Evolutionary conservation across 73 alveolate species (phyloP), one percentile per base, ranked within the genome.

Genomic region (Paramecium pentaurelia): DNA sequence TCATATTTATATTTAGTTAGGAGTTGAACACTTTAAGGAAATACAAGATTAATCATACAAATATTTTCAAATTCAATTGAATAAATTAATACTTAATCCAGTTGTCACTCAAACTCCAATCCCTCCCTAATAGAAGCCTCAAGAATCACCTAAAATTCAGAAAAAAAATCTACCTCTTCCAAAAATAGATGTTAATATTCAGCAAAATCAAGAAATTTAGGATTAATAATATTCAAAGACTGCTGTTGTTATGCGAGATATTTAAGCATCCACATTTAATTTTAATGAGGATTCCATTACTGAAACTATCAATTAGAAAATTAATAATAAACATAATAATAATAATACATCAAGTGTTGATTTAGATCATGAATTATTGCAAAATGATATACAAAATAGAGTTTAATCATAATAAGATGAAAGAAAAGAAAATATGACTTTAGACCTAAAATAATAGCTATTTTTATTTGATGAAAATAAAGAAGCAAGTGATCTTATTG

Each of bases 11-110:
- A 8, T 25, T 44, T 22, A 80, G 91, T 16, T 44, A 36, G 91
- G 91, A 38, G 91, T 80, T 14, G 91, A 80, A 47, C 73, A 42
- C 38, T 80, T 32, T 80, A 40, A 80, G 14, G 91, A 64, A 64
- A 64, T 64, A 4, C 47, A 64, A 34, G 84, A 64, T 64, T 64
- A 64, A 64, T 64, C 84, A 64, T 64, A 64, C 84, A 34, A 64
- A 64, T 64, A 64, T 64, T 64, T 64, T 64, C 84, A 64, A 64
- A 80, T 45, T 45, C 30, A 49, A 36, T 25, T 45, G 77, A 80
- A 80, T 36, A 32, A 80, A 32, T 44, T 80, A 22, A 42, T 32
- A 45, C 34, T 47, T 7, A 80, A 80, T 32, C 75, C 58, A 1
- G 58, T 32, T 44, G 51, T 45, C 20, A 80, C 58, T 44, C n/a